phyloP scores from a whole-genome alignment of 306 rosid species.

The Ceratonia siliqua region DNA sequence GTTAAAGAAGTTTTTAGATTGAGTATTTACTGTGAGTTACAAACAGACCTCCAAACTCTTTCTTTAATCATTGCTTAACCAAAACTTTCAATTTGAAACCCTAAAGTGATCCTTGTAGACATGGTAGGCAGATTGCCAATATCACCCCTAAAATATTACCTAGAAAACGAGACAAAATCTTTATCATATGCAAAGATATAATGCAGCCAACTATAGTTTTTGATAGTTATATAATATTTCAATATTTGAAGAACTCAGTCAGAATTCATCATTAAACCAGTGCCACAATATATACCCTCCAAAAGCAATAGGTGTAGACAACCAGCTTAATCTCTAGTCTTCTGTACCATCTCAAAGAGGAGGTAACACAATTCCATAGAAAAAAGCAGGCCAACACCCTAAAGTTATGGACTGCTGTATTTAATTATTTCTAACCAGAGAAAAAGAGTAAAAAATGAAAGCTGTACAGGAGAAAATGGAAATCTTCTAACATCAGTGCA shows the following conservation, averaged over 20 bases:
- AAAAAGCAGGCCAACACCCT: neutral
- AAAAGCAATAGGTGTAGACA: neutral
- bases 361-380: too few relatives aligned
- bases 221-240: neutral
- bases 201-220: neutral
- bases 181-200: neutral
- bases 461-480: neutral
- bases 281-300: neutral
- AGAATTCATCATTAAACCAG: neutral
- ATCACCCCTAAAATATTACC: neutral
- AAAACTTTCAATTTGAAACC: neutral
- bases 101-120: conserved; percentile 1
- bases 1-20: neutral
- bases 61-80: neutral
- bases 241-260: neutral
- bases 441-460: conserved; percentile 8
- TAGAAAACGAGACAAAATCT: neutral
- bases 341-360: too few relatives aligned
- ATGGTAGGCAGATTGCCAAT: neutral
- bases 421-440: neutral
- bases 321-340: neutral
- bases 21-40: neutral
- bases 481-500: neutral
- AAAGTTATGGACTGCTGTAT: neutral
- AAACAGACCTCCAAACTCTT: neutral